Evolutionary conservation across 192 early-diverging fungal species (phyloP).

Genomic region (Obelidium mucronatum): DNA sequence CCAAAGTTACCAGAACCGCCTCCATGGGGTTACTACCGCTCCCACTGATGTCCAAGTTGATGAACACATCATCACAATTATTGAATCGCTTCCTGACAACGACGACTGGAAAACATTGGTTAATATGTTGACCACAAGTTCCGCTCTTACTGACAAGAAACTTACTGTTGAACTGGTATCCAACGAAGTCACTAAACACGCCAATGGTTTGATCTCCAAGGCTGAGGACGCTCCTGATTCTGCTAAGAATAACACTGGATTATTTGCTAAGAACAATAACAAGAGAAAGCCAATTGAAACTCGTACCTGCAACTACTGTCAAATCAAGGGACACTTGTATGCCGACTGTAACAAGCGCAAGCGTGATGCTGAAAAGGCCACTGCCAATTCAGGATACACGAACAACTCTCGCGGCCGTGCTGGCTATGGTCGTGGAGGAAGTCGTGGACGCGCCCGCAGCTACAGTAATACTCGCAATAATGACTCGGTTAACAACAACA

Average conservation of each 20-base stretch:
- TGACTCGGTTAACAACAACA: too few relatives aligned
- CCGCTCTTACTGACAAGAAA: not conserved
- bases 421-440: too few relatives aligned
- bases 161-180: not conserved
- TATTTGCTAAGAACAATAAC: not conserved
- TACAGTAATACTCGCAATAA: too few relatives aligned
- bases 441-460: too few relatives aligned
- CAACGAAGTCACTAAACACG: constrained; percentile 1
- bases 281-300: not conserved
- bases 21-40: not conserved
- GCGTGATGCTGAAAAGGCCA: too few relatives aligned
- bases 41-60: not conserved
- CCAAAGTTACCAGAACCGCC: not conserved
- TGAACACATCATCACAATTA: constrained; percentile 1
- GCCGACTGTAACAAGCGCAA: not conserved
- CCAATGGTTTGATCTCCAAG: not conserved
- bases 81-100: not conserved
- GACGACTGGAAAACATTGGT: constrained; percentile 1
- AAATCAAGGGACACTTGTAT: not conserved
- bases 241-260: not conserved
- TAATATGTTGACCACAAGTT: not conserved
- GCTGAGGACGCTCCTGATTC: not conserved
- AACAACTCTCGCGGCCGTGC: too few relatives aligned
- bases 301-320: not conserved
- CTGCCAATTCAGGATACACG: too few relatives aligned